Evolutionary conservation across 2,329 filamentous ascomycete genomes (phyloP), one percentile per base, ranked within the genome.

Genomic region (Harringtonia aguacate): DNA sequence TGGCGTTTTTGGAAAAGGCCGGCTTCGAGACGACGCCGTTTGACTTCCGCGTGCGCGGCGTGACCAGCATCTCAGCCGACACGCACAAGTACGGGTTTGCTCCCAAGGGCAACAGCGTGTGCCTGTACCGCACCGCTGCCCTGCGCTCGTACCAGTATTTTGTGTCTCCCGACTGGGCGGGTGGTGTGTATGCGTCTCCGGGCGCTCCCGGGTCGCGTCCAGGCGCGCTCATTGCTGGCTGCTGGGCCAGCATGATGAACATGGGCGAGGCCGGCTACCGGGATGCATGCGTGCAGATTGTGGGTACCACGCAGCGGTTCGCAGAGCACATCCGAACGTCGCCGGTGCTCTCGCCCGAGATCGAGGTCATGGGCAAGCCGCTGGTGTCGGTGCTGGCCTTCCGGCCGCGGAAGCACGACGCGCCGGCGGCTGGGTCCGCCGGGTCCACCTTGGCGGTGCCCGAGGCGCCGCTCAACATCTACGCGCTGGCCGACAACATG

Each of bases 81-180:
- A 98, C 92, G 3, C 92, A 98, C 75, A 98, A 98, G 64, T 98
- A 98, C 61, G 92, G 92, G 31, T 98, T 98, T 59, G 92, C 92
- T 1, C 92, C 92, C 43, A 98, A 98, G 69, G 92, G 92, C 53
- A 98, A 94, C 73, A 92, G 84, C 42, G 92, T 88, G 2, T 74
- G 95, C 14, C 73, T 98, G 35, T 98, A 98, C 73, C 86, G 92
- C 55, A 84, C 79, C 37, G 75, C 81, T 29, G 68, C 76, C 38
- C 76, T 94, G 52, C 80, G 92, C 53, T 79, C 79, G 46, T 90
- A 95, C 64, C 92, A 98, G 65, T 98, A 98, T 72, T 98, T 95
- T 64, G 83, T 98, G 60, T 86, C 83, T 28, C 84, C 92, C 8
- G 86, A 94, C 65, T 98, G 92, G 92, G 81, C 84, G 10, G 92